Evolutionary conservation across 306 rosid species (phyloP), one percentile per base, ranked within the genome.

Genomic region (Hippophae gyantsensis): DNA sequence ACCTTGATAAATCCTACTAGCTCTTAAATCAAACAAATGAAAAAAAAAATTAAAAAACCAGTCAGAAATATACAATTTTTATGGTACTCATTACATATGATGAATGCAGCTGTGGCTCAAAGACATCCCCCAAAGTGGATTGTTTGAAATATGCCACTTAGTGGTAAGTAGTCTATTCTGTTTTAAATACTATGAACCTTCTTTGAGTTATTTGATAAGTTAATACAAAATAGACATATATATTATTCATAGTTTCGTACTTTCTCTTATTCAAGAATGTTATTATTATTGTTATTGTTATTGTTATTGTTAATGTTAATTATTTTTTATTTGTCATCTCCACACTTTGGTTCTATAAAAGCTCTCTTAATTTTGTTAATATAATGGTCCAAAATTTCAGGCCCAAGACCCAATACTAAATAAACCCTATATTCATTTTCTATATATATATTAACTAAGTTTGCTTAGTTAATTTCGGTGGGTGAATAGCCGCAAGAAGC

Each of bases 41-140:
- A 49, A 23, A 18, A 18, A 18, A n/a, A n/a, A n/a, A n/a, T n/a
- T n/a, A n/a, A n/a, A n/a, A 18, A 11, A 7, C 7, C 13, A 11
- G 7, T n/a, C 82, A 43, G 18, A 18, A 18, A 18, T 18, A 80
- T 61, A 49, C 64, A 42, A 60, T 12, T 65, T 18, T 67, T 44
- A 43, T 60, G 27, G 38, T 27, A 27, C 38, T 27, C 1, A 27
- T 27, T 27, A 27, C 38, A 2, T 2, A 27, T 27, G 38, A 27
- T 55, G 70, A 60, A 56, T 74, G 89, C 86, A 90, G 97, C 73
- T 90, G 87, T 58, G 97, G 96, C 52, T 83, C 92, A 0, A 81
- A 87, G 74, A 47, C 81, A 49, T 81, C 79, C 71, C 97, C 96
- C 42, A 78, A 87, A 38, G 87, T 70, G 61, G 95, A 87, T 78